Evolutionary conservation across 129 eudicot species (phyloP), one percentile per base, ranked within the genome.

Genomic region (Erigeron canadensis): DNA sequence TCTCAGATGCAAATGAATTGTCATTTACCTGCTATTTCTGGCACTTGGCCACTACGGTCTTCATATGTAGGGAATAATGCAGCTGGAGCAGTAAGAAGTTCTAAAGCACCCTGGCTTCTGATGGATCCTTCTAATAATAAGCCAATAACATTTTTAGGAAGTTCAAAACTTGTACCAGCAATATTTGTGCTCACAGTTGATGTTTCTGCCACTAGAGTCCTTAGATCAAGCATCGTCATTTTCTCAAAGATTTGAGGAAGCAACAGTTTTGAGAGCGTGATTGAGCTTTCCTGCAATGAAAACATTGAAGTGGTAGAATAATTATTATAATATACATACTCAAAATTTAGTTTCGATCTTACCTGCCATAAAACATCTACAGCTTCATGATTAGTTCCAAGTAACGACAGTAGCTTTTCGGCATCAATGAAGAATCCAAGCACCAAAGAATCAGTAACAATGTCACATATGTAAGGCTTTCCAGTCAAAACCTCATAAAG

Each of bases 361-460:
- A 87, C 98, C 98, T 79, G 83, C 98, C 96, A 94, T 66, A 94
- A 75, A 86, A 89, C 89, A 75, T 87, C 86, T 70, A 87, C 96
- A 45, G 89, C 86, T 53, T 86, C 87, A 38, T 83, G 82, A 81
- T 94, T 86, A 40, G 95, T 79, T 78, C 90, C 84, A 73, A 85
- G 79, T 7, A 86, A 81, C 0, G 92, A 65, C 45, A 75, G 80
- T 71, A 94, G 82, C 82, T 84, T 89, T 77, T 87, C 92, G 53
- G 87, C 77, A 77, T 94, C 96, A 73, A 94, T 69, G 64, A 84
- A 94, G 81, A 94, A 89, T 74, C 96, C 89, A 38, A 89, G 85
- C 6, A 86, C 93, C 57, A 87, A 92, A 50, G 98, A 94, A 63
- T 89, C 96, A 2, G 96, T 81, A 72, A 87, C 41, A 69, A 94